Conservation (phyloP, 768 basidiomycete species). For the Lactarius psammicola region DNA sequence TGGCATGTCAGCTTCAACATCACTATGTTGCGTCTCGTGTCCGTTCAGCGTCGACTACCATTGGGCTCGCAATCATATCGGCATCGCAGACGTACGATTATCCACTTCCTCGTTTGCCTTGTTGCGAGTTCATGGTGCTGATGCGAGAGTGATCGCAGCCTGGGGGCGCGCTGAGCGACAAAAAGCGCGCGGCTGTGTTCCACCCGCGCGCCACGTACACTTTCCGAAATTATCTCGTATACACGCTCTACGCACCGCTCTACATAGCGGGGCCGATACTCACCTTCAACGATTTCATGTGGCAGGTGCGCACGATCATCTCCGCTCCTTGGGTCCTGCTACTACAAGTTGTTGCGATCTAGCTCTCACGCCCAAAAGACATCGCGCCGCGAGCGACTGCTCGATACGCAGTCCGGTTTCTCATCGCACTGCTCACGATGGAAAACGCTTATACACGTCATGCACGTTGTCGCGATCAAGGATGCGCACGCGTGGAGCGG, state of each 20-base stretch:
- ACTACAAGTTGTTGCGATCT: slow-evolving; percentile 5
- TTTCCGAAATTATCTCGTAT: slow-evolving; percentile 73
- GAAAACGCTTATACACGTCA: slow-evolving; percentile 88
- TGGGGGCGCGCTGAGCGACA: slow-evolving; percentile 46
- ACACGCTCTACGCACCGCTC: slow-evolving; percentile 87
- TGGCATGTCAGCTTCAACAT: slow-evolving; percentile 97
- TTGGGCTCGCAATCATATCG: slow-evolving; percentile 61
- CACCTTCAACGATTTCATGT: slow-evolving; percentile 92
- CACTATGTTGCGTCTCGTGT: slow-evolving; percentile 89
- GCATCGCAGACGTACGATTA: slow-evolving; percentile 43
- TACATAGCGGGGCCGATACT: slow-evolving; percentile 97
- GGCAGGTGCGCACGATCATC: slow-evolving; percentile 59
- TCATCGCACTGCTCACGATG: slow-evolving; percentile 75
- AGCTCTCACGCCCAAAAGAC: slow-evolving; percentile 61
- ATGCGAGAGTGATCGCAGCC: slow-evolving; percentile 18
- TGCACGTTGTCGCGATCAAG: slow-evolving; percentile 97
- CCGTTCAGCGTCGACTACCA: slow-evolving; percentile 92
- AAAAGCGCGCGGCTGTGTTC: slow-evolving; percentile 54
- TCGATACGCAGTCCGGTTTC: slow-evolving; percentile 65
- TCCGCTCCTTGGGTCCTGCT: not conserved
- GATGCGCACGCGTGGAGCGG: slow-evolving; percentile 81
- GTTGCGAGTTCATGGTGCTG: slow-evolving; percentile 24
- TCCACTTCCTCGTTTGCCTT: slow-evolving; percentile 7
- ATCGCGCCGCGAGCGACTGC: slow-evolving; percentile 44
- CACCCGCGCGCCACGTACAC: slow-evolving; percentile 63